Percentiles rank a stretch among this genome's conserved stretches.
phyloP scores from a whole-genome alignment of 352 stramenopile genomes.

The Globisporangium spinosum region DNA sequence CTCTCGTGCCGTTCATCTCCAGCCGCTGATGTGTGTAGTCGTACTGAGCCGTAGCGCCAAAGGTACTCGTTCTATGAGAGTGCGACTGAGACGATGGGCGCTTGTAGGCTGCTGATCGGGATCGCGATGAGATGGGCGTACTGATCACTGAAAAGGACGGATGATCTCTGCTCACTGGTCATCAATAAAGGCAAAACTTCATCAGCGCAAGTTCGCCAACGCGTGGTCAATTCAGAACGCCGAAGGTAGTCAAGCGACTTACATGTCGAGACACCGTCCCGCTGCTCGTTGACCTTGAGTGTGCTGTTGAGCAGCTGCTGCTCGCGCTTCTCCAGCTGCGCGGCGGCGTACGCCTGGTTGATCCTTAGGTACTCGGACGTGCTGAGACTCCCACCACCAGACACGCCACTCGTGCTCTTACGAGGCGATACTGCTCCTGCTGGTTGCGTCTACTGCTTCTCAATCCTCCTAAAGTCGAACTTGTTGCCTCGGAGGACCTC shows the following conservation, averaged over 20 bases:
- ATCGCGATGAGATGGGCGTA: slow-evolving; percentile 10
- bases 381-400: not conserved
- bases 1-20: slow-evolving; percentile 4
- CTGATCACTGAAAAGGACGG: slow-evolving; percentile 2
- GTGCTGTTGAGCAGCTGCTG: slow-evolving; percentile 15
- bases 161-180: not conserved
- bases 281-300: slow-evolving; percentile 17
- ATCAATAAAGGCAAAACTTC: too few relatives aligned
- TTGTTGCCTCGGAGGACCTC: slow-evolving; percentile 8
- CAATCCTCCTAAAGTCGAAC: slow-evolving; percentile 6
- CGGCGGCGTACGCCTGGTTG: slow-evolving; percentile 4
- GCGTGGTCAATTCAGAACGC: too few relatives aligned
- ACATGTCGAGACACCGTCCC: slow-evolving; percentile 1
- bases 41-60: not conserved
- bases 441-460: not conserved
- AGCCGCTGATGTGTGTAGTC: not conserved
- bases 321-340: slow-evolving; percentile 15
- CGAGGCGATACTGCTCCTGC: not conserved
- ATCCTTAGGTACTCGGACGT: slow-evolving; percentile 5
- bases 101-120: slow-evolving; percentile 18
- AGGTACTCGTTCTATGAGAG: not conserved
- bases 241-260: not conserved
- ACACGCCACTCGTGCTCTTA: not conserved
- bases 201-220: too few relatives aligned
- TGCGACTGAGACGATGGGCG: not conserved